These are phyloP conservation scores for Euphorbia lathyris DNA, from an alignment of 345 rosid species.

Conservation along the genomic window DNA sequence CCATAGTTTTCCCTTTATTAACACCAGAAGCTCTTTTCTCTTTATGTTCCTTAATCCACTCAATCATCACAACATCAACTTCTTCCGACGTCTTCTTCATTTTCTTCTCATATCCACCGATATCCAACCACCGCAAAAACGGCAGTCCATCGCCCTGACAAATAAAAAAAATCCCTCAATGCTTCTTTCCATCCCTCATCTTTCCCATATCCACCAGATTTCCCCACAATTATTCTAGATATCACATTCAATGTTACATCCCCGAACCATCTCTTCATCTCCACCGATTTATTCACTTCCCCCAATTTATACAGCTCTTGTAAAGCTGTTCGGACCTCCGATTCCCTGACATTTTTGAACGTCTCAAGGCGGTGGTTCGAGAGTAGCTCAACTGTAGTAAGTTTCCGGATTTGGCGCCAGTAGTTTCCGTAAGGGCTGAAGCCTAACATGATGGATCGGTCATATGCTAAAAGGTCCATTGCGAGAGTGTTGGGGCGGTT, in stretches of 20 bases:
- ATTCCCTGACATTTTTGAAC: constrained; percentile 23
- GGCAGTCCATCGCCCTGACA: neutral
- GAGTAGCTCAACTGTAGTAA: constrained; percentile 29
- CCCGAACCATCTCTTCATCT: constrained; percentile 38
- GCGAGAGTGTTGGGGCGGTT: constrained; percentile 28
- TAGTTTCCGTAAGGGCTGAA: constrained; percentile 32
- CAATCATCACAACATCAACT: neutral
- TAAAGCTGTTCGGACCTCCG: constrained; percentile 12
- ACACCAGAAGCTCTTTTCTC: neutral
- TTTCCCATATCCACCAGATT: neutral
- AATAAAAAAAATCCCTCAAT: neutral
- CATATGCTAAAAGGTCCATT: constrained; percentile 22
- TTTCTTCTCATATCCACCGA: neutral
- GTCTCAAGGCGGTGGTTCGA: constrained; percentile 30
- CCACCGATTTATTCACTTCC: constrained; percentile 20
- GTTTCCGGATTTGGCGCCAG: constrained; percentile 38
- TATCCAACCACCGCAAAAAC: constrained; percentile 5
- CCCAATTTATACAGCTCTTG: constrained; percentile 21
- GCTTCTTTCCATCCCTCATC: neutral
- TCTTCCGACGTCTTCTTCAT: neutral
- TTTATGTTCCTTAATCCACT: neutral
- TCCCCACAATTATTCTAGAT: constrained; percentile 22
- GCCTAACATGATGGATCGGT: constrained; percentile 23
- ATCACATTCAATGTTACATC: constrained; percentile 28
- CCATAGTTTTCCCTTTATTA: neutral